phyloP scores from a whole-genome alignment of 129 eudicot species.

The Helianthus tuberosus region DNA sequence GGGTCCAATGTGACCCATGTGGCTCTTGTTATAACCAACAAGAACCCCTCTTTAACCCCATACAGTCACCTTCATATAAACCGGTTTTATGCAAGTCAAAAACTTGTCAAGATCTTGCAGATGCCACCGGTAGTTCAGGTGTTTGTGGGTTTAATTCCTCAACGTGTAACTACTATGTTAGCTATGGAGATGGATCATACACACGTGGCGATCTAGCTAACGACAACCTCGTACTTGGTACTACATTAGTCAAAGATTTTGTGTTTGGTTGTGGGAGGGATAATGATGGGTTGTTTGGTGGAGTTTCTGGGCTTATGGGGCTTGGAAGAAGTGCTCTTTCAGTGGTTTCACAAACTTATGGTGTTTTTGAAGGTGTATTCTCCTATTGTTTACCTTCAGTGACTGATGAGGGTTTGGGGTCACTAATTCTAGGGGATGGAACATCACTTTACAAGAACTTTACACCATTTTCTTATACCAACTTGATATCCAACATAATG shows the following conservation, averaged over 20 bases:
- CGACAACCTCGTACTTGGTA: slow-evolving; percentile 60
- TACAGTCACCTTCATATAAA: slow-evolving; percentile 56
- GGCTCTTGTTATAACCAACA: slow-evolving; percentile 70
- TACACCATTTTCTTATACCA: slow-evolving; percentile 70
- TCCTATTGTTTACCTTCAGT: slow-evolving; percentile 89
- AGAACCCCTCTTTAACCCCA: slow-evolving; percentile 79
- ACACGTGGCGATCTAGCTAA: slow-evolving; percentile 66
- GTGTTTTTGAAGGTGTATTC: slow-evolving; percentile 64
- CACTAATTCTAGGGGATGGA: slow-evolving; percentile 63
- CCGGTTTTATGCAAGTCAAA: slow-evolving; percentile 62
- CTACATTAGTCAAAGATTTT: slow-evolving; percentile 37
- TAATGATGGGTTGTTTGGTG: slow-evolving; percentile 79
- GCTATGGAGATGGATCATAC: slow-evolving; percentile 92
- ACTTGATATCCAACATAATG: slow-evolving; percentile 54
- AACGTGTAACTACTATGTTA: slow-evolving; percentile 60
- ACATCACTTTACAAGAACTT: slow-evolving; percentile 55
- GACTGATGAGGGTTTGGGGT: slow-evolving; percentile 56
- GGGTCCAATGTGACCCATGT: slow-evolving; percentile 97
- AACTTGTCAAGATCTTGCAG: slow-evolving; percentile 58
- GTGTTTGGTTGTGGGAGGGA: slow-evolving; percentile 89
- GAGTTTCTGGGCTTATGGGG: slow-evolving; percentile 87
- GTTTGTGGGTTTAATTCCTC: slow-evolving; percentile 48
- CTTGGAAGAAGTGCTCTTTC: slow-evolving; percentile 82
- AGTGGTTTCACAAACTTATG: slow-evolving; percentile 60
- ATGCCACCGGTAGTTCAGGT: slow-evolving; percentile 60